Percentiles rank a stretch among this genome's conserved stretches.
These are phyloP conservation scores for Alternaria metachromatica DNA, from an alignment of 2,329 filamentous ascomycete species.

Conservation along the genomic window DNA sequence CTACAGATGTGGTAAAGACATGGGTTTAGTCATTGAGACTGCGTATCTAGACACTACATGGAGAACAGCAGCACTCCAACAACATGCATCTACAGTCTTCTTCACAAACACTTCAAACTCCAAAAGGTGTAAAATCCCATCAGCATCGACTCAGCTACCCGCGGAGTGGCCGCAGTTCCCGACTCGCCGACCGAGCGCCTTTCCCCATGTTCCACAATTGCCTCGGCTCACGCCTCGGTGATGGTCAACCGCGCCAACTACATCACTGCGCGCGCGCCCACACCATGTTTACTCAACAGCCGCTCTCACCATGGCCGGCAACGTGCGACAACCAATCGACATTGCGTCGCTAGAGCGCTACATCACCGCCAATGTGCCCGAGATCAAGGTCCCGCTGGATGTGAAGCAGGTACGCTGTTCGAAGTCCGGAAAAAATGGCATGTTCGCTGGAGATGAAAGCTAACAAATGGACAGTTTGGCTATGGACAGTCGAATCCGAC, in stretches of 20 bases:
- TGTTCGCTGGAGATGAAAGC: neutral
- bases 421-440: neutral
- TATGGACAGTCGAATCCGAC: conserved; percentile 98
- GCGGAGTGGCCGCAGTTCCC: conserved; percentile 12
- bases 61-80: neutral
- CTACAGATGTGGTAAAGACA: neutral
- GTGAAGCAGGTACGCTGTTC: conserved; percentile 78
- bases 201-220: conserved; percentile 20
- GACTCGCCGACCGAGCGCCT: conserved; percentile 13
- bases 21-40: neutral
- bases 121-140: neutral
- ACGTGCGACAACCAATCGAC: conserved; percentile 89
- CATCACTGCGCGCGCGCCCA: conserved; percentile 15
- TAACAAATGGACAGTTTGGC: conserved; percentile 71
- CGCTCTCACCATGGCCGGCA: conserved; percentile 72
- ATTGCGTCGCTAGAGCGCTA: conserved; percentile 79
- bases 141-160: neutral
- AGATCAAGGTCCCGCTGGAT: conserved; percentile 81
- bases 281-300: conserved; percentile 21
- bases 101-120: neutral
- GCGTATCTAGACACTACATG: neutral
- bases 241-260: conserved; percentile 21
- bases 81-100: neutral
- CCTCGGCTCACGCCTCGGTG: conserved; percentile 14
- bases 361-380: conserved; percentile 77